Evolutionary conservation across 75 land plant genomes (phyloP).

Genomic region (Cupressus sempervirens): DNA sequence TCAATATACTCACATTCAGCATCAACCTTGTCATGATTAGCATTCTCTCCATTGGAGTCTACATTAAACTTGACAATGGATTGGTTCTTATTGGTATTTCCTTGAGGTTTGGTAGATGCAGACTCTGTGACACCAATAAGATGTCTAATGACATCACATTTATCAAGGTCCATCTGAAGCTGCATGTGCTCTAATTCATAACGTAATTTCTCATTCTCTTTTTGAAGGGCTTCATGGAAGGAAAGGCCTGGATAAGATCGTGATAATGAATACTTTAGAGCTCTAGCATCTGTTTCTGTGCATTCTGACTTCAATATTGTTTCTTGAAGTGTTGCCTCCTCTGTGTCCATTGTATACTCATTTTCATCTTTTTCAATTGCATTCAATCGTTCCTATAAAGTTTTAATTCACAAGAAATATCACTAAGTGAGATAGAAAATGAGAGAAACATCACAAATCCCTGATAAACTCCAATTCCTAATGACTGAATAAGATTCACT

Average conservation of each 20-base stretch:
- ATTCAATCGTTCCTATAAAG: conserved; percentile 26
- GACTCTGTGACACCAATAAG: conserved; percentile 46
- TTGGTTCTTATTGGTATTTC: background rate
- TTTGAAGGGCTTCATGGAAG: conserved; percentile 23
- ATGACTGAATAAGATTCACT: background rate
- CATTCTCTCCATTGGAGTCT: background rate
- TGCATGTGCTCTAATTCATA: conserved; percentile 33
- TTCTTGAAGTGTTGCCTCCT: conserved; percentile 33
- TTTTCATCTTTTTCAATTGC: conserved; percentile 37
- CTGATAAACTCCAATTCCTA: background rate
- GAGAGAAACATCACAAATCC: background rate
- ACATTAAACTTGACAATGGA: background rate
- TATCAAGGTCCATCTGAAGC: conserved; percentile 31
- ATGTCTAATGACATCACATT: conserved; percentile 38
- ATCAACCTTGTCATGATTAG: background rate
- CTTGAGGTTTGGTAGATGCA: conserved; percentile 9
- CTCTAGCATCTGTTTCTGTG: conserved; percentile 19
- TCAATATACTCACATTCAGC: background rate
- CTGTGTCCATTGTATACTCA: conserved; percentile 34
- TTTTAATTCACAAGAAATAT: background rate
- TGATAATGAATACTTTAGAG: conserved; percentile 22
- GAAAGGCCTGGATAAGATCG: conserved; percentile 41
- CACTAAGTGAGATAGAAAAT: background rate
- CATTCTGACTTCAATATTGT: conserved; percentile 33
- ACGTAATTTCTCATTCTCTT: conserved; percentile 33